Evolutionary conservation across 176 grass and related monocot species (phyloP), one percentile per base, ranked within the genome.

Genomic region (Musa beccarii): DNA sequence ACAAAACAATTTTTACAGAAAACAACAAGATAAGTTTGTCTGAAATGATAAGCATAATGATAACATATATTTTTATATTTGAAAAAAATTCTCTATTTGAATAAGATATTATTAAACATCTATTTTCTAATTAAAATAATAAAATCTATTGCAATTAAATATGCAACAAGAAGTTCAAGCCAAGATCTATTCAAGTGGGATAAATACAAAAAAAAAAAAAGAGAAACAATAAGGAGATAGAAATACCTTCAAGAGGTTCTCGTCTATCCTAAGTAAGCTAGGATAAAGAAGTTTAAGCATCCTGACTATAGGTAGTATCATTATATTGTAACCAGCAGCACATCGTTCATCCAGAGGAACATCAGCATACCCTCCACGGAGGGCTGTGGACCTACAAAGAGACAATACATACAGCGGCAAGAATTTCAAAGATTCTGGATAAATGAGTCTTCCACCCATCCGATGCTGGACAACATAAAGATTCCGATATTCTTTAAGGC

Each of bases 361-460:
- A 82, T 99, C 95, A 63, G 88, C 86, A 71, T 94, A 99, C 75
- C 95, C 91, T 53, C 95, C 91, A 66, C 88, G 95, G 64, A 99
- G 83, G 81, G 84, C 95, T 75, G 79, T 78, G 10, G 86, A 99
- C 77, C 87, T 99, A 83, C 86, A 89, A 23, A 94, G 73, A 75
- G 82, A 68, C 10, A 92, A 80, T 70, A 86, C 76, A 70, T 92
- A 99, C 56, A 99, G 70, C 26, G 88, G 90, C 51, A 99, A 85
- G 52, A 83, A 89, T 72, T 79, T 99, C 80, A 99, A 82, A 55
- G 90, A 94, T 79, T 94, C 95, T 25, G 95, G 91, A 84, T 85
- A 99, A 83, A 99, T 92, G 51, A 94, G 76, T 68, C 88, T 85
- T 59, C 90, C 95, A 80, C 84, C 82, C 75, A 99, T 78, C 51